phyloP scores from a whole-genome alignment of 768 basidiomycete species.

The Boletus huronensis region DNA sequence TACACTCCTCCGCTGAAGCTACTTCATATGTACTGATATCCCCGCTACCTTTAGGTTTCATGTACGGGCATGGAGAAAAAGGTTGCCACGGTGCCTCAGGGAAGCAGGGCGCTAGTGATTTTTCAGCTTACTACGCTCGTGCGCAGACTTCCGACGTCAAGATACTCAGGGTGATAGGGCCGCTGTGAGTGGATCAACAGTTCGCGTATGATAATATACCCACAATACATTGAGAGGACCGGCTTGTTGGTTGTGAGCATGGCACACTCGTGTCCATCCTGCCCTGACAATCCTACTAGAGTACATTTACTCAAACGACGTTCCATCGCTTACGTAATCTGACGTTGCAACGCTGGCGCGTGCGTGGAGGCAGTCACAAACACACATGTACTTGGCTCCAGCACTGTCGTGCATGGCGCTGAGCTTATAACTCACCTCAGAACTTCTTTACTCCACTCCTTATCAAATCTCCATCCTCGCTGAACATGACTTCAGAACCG shows the following conservation, averaged over 20 bases:
- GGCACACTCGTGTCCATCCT: no score
- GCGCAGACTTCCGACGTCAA: not conserved
- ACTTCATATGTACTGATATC: no score
- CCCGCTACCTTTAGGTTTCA: not conserved
- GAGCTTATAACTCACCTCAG: not conserved
- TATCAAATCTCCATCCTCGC: not conserved
- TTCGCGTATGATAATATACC: not conserved
- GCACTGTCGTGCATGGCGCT: not conserved
- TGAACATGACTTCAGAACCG: slow-evolving; percentile 18
- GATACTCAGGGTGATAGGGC: not conserved
- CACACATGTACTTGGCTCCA: not conserved
- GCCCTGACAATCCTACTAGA: no score
- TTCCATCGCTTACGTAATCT: slow-evolving; percentile 16
- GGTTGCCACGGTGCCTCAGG: not conserved
- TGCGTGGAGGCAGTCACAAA: slow-evolving; percentile 7
- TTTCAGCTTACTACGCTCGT: no score
- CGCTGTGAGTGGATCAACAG: not conserved
- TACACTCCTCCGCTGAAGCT: slow-evolving; percentile 2
- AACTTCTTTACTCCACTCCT: not conserved
- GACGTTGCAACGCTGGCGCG: not conserved
- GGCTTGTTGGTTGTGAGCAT: no score
- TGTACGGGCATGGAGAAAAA: not conserved
- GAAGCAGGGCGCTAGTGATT: not conserved
- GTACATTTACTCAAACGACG: no score
- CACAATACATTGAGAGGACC: no score